Base-by-base conservation (phyloP, 768 basidiomycete genomes). In the Cantharellus anzutake region DNA sequence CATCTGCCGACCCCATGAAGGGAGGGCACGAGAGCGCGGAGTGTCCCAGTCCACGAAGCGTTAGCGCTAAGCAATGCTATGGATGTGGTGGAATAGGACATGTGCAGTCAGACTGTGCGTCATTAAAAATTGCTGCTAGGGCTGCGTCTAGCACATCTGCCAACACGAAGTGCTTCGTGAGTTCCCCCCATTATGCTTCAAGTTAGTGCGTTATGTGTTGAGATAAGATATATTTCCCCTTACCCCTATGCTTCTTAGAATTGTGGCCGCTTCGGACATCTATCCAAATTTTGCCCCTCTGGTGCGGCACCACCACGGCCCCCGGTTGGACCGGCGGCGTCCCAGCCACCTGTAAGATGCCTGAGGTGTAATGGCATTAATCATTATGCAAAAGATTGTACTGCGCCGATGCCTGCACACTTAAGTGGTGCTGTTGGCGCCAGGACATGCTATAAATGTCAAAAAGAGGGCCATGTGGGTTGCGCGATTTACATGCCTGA, bases 11-110 rank as follows among this genome's bases (percentile, higher is more conserved):
- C 20, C 20, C 20, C 20, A 29, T 29, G 20, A 29, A 55, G 69
- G 85, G 89, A n/a, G 91, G 91, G 44, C 91, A 93, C 66, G 90
- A 93, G 71, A 89, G 86, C 20, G 83, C 86, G 59, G 81, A 84
- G 59, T 93, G 91, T 69, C 84, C 88, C 4, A 80, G 81, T 64
- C 89, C 90, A 42, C 80, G 87, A 63, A 83, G 81, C 44, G 84
- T 83, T 51, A 78, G 85, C 56, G 80, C 84, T 39, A 92, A 90
- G 72, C 88, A 93, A 71, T 94, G 91, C 69, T 94, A 92, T 70
- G 84, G 84, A 42, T 96, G 90, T 67, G 87, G 90, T 35, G 92
- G 90, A 58, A 81, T 96, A 64, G 91, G 91, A 62, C 87, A 92
- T 68, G 84, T 88, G 65, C 83, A 85, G 71, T 60, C 86, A 56